A percentile compares a stretch with the other conserved stretches of the same genome.
Conservation (phyloP, 805 yeast species). For the Barnettozyma pratensis region DNA sequence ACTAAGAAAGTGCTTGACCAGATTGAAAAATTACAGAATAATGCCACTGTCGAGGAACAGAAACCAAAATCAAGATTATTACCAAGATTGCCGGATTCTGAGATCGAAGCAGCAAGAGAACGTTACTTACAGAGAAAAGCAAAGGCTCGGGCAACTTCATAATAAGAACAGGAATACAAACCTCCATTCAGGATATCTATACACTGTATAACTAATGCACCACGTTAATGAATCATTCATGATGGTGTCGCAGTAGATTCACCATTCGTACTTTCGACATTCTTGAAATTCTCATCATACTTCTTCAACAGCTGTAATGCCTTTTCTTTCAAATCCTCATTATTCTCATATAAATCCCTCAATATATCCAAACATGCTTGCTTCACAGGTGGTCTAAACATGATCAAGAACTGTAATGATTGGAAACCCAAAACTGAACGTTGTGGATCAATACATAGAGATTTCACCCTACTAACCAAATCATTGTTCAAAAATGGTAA, state of each 20-base stretch:
- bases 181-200: too few relatives aligned
- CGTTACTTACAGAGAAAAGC: slow-evolving; percentile 14
- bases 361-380: slow-evolving; percentile 43
- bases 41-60: not conserved
- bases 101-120: slow-evolving; percentile 12
- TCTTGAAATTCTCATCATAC: slow-evolving; percentile 27
- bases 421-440: slow-evolving; percentile 77
- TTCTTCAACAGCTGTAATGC: slow-evolving; percentile 43
- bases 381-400: slow-evolving; percentile 87
- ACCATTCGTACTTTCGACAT: too few relatives aligned
- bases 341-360: slow-evolving; percentile 39
- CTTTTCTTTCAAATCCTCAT: slow-evolving; percentile 46
- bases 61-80: slow-evolving; percentile 7
- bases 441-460: slow-evolving; percentile 81
- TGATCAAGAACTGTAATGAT: slow-evolving; percentile 73
- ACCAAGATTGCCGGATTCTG: slow-evolving; percentile 14
- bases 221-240: too few relatives aligned
- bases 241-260: too few relatives aligned
- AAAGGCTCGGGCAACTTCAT: not conserved
- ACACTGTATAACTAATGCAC: too few relatives aligned
- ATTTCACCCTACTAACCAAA: slow-evolving; percentile 59
- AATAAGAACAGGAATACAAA: too few relatives aligned
- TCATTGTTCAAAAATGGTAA: slow-evolving; percentile 67
- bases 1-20: slow-evolving; percentile 5
- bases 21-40: slow-evolving; percentile 1